A percentile compares a stretch with the other conserved stretches of the same genome.
Evolutionary conservation across 2,329 filamentous ascomycete species (phyloP).

Genomic region (Cordyceps cateniannulata): DNA sequence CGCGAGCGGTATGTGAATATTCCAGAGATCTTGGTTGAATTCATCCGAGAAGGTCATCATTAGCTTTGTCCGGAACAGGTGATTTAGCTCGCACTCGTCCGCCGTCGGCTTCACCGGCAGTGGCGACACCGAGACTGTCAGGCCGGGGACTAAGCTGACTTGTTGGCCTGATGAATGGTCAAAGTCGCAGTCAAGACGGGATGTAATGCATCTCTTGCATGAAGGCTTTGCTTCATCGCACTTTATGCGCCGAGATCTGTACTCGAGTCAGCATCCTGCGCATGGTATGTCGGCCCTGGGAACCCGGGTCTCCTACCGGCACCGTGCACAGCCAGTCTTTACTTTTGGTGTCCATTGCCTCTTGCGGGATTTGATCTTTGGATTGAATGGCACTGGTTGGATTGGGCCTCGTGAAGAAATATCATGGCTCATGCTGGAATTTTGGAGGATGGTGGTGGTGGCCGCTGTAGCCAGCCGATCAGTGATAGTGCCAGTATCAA

Average conservation of each 20-base stretch:
- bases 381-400: neutral
- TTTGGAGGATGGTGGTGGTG: neutral
- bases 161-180: too few relatives aligned
- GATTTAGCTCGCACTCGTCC: too few relatives aligned
- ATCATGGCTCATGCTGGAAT: neutral
- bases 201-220: neutral
- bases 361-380: neutral
- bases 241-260: neutral
- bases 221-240: neutral
- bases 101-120: too few relatives aligned
- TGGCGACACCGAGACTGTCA: too few relatives aligned
- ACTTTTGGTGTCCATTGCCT: too few relatives aligned
- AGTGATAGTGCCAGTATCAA: neutral
- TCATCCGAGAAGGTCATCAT: too few relatives aligned
- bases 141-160: too few relatives aligned
- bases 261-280: neutral
- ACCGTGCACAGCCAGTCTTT: too few relatives aligned
- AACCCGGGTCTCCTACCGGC: neutral
- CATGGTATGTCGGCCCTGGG: neutral
- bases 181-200: neutral
- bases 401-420: rapidly evolving
- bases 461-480: neutral
- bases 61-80: too few relatives aligned
- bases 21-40: too few relatives aligned
- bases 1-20: too few relatives aligned